Conservation (phyloP, 192 early-diverging fungal genomes). For the Glomus cerebriforme region DNA sequence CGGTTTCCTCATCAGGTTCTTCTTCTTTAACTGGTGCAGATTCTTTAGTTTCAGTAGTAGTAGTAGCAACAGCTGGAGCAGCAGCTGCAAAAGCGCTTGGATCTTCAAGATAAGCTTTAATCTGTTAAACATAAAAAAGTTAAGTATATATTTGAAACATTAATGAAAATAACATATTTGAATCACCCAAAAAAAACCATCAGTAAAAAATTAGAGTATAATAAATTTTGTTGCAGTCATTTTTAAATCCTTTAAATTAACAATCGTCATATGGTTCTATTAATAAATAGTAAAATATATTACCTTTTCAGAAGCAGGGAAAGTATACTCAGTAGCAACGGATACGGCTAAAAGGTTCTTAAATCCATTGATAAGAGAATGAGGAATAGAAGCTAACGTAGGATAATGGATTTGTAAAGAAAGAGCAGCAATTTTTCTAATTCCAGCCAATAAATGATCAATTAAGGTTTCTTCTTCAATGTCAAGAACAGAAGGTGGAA, state of each 20-base stretch:
- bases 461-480: constrained; percentile 77
- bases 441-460: constrained; percentile 66
- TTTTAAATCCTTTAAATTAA: constrained; percentile 34
- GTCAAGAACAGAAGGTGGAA: constrained; percentile 88
- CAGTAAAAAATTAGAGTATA: constrained; percentile 56
- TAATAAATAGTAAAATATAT: constrained; percentile 31
- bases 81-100: constrained; percentile 81
- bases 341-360: constrained; percentile 95
- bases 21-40: constrained; percentile 43
- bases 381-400: constrained; percentile 87
- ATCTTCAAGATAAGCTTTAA: constrained; percentile 95
- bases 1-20: constrained; percentile 79
- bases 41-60: constrained; percentile 57
- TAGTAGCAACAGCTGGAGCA: constrained; percentile 55
- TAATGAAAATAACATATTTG: background rate
- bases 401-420: constrained; percentile 81
- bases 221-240: constrained; percentile 51
- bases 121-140: constrained; percentile 41
- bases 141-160: background rate
- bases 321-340: constrained; percentile 88
- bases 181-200: constrained; percentile 43
- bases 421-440: constrained; percentile 76
- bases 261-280: background rate
- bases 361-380: constrained; percentile 96
- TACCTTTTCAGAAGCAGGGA: constrained; percentile 83